Percentiles rank a stretch among this genome's conserved stretches.
These are phyloP conservation scores for Blastocystis sp. DNA, from an alignment of 352 stramenopile genomes.

Conservation along the genomic window DNA sequence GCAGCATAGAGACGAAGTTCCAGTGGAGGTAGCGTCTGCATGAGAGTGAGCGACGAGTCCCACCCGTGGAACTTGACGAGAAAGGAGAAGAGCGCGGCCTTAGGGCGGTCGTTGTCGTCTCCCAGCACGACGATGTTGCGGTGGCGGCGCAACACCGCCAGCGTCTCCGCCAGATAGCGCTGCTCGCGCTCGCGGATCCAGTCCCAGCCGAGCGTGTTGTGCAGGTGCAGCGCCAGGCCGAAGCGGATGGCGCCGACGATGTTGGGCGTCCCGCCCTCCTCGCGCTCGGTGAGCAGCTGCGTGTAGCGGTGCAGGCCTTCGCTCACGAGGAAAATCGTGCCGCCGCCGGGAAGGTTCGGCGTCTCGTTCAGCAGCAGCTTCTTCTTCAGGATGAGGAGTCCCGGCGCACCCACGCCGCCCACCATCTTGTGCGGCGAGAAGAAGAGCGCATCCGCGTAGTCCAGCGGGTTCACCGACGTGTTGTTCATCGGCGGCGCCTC, in stretches of 20 bases:
- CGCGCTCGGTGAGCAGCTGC: conserved; percentile 67
- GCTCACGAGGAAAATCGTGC: conserved; percentile 76
- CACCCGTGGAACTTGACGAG: conserved; percentile 48
- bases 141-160: conserved; percentile 63
- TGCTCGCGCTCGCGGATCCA: conserved; percentile 66
- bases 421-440: conserved; percentile 89
- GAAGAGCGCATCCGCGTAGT: conserved; percentile 82
- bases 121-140: conserved; percentile 78
- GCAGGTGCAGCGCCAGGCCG: conserved; percentile 79
- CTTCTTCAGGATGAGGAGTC: conserved; percentile 88
- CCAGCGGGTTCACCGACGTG: conserved; percentile 62
- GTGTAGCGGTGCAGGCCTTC: conserved; percentile 65
- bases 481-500: conserved; percentile 84
- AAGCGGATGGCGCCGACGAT: conserved; percentile 80
- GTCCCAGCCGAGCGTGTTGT: conserved; percentile 64
- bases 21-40: conserved; percentile 74
- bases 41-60: neutral
- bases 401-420: conserved; percentile 77
- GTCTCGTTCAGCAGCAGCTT: conserved; percentile 65
- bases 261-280: conserved; percentile 87
- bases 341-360: conserved; percentile 64
- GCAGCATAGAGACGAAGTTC: conserved; percentile 88
- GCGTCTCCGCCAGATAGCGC: conserved; percentile 61
- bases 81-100: conserved; percentile 41
- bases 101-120: neutral